These are phyloP conservation scores for Aschersonia sp. DNA, from an alignment of 2,329 filamentous ascomycete species.

Conservation along the genomic window DNA sequence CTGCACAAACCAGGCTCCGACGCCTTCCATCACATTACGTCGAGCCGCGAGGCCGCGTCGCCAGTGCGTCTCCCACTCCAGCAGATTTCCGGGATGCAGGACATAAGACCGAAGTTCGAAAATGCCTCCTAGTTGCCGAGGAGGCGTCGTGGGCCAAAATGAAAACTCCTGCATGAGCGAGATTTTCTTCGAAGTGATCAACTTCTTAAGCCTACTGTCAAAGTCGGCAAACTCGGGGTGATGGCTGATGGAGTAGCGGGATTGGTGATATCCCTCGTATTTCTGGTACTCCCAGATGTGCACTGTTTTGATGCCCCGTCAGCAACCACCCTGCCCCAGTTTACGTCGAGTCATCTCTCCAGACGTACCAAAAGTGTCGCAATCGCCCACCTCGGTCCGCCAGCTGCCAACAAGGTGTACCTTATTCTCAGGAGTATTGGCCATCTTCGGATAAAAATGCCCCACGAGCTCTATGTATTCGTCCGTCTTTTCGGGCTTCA, in stretches of 20 bases:
- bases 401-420: constrained; percentile 95
- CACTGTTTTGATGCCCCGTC: constrained; percentile 36
- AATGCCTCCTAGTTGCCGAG: constrained; percentile 75
- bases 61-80: constrained; percentile 99
- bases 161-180: constrained; percentile 99
- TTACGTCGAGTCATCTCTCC: too few species aligned
- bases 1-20: constrained; percentile 97
- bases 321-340: too few species aligned
- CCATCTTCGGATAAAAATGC: constrained; percentile 84
- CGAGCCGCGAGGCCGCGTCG: constrained; percentile 78
- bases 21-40: constrained; percentile 95
- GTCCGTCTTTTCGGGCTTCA: constrained; percentile 88
- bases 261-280: constrained; percentile 90
- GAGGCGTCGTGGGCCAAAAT: constrained; percentile 94
- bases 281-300: constrained; percentile 99
- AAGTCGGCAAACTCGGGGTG: constrained; percentile 78
- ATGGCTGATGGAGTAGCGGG: constrained; percentile 66
- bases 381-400: constrained; percentile 94
- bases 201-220: constrained; percentile 67
- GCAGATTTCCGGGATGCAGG: constrained; percentile 82
- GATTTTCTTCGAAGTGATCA: constrained; percentile 72
- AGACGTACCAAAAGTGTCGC: constrained; percentile 77
- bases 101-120: constrained; percentile 97
- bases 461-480: constrained; percentile 87
- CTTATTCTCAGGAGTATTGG: constrained; percentile 71